Evolutionary conservation across 441 rosid genomes (phyloP), one percentile per base, ranked within the genome.

Genomic region (Geranium incanum): DNA sequence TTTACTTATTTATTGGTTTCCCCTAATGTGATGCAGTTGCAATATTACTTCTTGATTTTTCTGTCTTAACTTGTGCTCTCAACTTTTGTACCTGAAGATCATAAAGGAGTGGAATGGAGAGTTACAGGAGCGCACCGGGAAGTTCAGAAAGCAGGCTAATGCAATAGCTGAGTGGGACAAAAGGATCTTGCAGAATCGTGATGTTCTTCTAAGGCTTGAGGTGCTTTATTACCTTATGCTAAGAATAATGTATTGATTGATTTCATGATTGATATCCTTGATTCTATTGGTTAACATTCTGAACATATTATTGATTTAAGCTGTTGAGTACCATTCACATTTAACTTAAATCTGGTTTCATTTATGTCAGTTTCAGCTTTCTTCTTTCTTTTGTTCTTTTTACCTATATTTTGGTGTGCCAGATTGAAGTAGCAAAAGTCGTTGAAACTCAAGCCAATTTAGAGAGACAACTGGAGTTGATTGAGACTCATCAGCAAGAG

Each of bases 401-500:
- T 59, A 59, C 64, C 28, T 59, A 59, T 59, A 15, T 16, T 18
- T 59, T 59, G 16, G 64, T 59, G 5, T 59, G 64, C 74, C 83
- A 94, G 97, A 89, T 86, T 86, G 97, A 94, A 86, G 95, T 92
- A 80, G 97, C 97, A 69, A 91, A 92, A 86, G 98, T 92, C 80
- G 98, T 92, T 66, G 95, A 94, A 82, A 88, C 90, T 3, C 97
- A 94, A 83, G 81, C 87, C 63, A 81, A 84, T 68, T 75, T 93
- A 83, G 98, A 94, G 67, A 81, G 92, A 68, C 94, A 87, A 78
- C 79, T 94, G 78, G 99, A 92, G 82, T 84, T 94, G 77, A 90
- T 92, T 68, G 97, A 94, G 82, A 94, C 99, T 80, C 99, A 94
- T 81, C 99, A 92, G 71, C 89, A 85, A 75, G 99, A 94, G 95